Conservation (phyloP, 1,139 yeast species). For the Zygosaccharomyces pseudobailii region DNA sequence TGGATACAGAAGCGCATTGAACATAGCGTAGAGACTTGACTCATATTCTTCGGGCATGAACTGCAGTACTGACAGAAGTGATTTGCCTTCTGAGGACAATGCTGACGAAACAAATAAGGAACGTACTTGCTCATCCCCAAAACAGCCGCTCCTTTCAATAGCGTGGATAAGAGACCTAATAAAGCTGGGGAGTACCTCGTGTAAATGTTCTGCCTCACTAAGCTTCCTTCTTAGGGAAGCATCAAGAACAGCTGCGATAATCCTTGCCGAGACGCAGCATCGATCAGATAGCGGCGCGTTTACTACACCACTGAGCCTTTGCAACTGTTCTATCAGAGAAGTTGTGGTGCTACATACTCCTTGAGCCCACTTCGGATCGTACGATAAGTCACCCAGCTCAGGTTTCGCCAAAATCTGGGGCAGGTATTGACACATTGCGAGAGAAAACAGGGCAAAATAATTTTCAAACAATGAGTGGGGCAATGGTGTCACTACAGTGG, state of each 20-base stretch:
- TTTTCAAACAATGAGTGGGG: constrained; percentile 26
- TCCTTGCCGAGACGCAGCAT: constrained; percentile 22
- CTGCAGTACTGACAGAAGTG: constrained; percentile 27
- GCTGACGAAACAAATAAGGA: constrained; percentile 29
- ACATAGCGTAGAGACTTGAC: constrained; percentile 30
- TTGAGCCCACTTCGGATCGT: constrained; percentile 25
- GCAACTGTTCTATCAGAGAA: constrained; percentile 26
- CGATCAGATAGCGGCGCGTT: constrained; percentile 21
- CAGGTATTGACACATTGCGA: constrained; percentile 21
- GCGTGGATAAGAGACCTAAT: constrained; percentile 25
- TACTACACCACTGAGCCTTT: constrained; percentile 21
- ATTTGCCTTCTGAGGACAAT: constrained; percentile 16
- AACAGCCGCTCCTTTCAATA: constrained; percentile 18
- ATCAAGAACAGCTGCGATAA: constrained; percentile 19
- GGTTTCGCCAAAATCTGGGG: constrained; percentile 21
- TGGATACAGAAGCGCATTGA: constrained; percentile 29
- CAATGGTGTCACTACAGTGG: constrained; percentile 24
- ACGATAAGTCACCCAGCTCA: constrained; percentile 24
- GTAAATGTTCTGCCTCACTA: constrained; percentile 23
- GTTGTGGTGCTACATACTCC: constrained; percentile 4
- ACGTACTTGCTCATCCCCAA: constrained; percentile 10
- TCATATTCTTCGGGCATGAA: constrained; percentile 34
- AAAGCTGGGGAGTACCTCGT: constrained; percentile 28
- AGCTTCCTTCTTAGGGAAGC: constrained; percentile 17
- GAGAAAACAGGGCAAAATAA: constrained; percentile 28